Conservation (phyloP, 306 rosid genomes). For the Vicia villosa region DNA sequence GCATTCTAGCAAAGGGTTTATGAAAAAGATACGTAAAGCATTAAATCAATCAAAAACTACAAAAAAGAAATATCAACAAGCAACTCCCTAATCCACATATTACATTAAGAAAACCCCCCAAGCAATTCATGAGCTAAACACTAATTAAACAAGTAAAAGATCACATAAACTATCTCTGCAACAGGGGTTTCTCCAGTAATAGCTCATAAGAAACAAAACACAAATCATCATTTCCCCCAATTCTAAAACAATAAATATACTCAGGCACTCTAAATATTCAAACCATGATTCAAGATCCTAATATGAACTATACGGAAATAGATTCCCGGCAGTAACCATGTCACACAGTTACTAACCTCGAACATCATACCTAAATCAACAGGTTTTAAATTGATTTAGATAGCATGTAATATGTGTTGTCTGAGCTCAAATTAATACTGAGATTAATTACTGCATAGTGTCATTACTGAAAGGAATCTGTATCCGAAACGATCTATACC, state of each 20-base stretch:
- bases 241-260: background rate
- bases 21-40: too few relatives aligned
- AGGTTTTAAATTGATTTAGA: too few relatives aligned
- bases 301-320: background rate
- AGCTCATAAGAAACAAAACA: constrained; percentile 4
- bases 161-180: constrained; percentile 13
- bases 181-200: constrained; percentile 1
- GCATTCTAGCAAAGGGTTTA: background rate
- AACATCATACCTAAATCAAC: too few relatives aligned
- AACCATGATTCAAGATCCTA: background rate
- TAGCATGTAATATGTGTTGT: background rate
- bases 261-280: background rate
- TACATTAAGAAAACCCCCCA: background rate
- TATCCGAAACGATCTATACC: background rate
- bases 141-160: background rate
- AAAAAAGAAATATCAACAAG: constrained; percentile 8
- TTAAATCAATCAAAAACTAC: background rate
- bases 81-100: background rate
- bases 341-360: too few relatives aligned
- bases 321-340: too few relatives aligned
- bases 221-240: background rate
- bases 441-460: too few relatives aligned
- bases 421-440: too few relatives aligned
- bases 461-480: too few relatives aligned
- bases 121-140: constrained; percentile 2